Evolutionary conservation across 306 rosid genomes (phyloP).

Genomic region (Inga leiocalycina): DNA sequence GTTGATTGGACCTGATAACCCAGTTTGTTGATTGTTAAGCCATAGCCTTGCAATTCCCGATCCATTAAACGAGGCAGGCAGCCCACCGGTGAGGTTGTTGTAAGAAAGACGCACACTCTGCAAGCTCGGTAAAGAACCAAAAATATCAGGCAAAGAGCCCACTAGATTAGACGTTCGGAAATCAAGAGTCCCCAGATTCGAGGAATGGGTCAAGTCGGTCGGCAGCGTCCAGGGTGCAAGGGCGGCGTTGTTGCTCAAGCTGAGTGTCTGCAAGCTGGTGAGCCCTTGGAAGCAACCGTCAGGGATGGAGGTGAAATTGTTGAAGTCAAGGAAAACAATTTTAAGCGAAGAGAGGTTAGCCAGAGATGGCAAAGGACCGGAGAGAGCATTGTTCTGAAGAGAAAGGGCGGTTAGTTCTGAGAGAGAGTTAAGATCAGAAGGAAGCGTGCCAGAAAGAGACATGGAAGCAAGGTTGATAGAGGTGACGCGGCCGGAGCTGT

Average conservation of each 20-base stretch:
- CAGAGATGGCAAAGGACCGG: conserved; percentile 67
- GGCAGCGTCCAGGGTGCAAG: conserved; percentile 63
- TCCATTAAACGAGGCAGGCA: conserved; percentile 56
- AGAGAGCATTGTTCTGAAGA: conserved; percentile 58
- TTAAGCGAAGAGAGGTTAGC: conserved; percentile 57
- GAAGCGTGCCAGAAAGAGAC: conserved; percentile 69
- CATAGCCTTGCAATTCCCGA: conserved; percentile 59
- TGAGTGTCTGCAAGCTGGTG: conserved; percentile 49
- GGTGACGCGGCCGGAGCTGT: conserved; percentile 53
- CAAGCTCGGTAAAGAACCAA: conserved; percentile 48
- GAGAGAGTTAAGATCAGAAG: conserved; percentile 71
- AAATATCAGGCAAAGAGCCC: conserved; percentile 64
- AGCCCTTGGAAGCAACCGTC: conserved; percentile 47
- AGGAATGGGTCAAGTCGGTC: conserved; percentile 43
- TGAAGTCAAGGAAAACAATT: conserved; percentile 40
- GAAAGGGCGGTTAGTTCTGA: conserved; percentile 53
- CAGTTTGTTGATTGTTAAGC: conserved; percentile 76
- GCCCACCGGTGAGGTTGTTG: conserved; percentile 69
- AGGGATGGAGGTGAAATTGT: conserved; percentile 66
- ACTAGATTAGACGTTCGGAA: conserved; percentile 43
- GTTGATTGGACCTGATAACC: conserved; percentile 58
- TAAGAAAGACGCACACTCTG: conserved; percentile 65
- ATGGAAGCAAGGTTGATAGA: conserved; percentile 45
- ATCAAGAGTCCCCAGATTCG: conserved; percentile 42
- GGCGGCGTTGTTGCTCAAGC: conserved; percentile 41